These are phyloP conservation scores for Brassica carinata DNA, from an alignment of 345 rosid species.

Conservation along the genomic window DNA sequence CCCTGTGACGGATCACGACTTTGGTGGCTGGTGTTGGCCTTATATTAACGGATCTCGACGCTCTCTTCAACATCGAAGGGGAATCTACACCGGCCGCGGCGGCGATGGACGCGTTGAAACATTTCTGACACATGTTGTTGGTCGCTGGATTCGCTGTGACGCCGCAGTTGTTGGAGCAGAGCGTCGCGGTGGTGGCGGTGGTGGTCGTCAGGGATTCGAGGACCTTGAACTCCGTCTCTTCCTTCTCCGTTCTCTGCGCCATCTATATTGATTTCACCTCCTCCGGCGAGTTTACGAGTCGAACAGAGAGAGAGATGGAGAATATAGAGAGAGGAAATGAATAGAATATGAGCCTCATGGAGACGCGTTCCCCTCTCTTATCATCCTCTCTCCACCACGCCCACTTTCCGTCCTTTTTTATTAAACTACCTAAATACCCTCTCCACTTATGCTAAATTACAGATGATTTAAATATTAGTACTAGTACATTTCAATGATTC, in stretches of 20 bases:
- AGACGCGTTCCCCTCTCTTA: slow-evolving; percentile 64
- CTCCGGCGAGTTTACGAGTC: slow-evolving; percentile 11
- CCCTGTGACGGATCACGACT: slow-evolving; percentile 33
- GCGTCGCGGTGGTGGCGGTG: slow-evolving; percentile 17
- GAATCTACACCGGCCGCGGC: slow-evolving; percentile 29
- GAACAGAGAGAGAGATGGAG: neutral
- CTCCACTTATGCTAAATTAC: neutral
- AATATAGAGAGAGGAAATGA: neutral
- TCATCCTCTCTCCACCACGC: neutral
- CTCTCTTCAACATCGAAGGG: slow-evolving; percentile 47
- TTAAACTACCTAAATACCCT: neutral
- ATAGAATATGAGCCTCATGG: slow-evolving; percentile 79
- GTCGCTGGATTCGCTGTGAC: slow-evolving; percentile 86
- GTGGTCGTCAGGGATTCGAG: slow-evolving; percentile 56
- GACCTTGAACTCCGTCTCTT: slow-evolving; percentile 94
- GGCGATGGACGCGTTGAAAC: slow-evolving; percentile 70
- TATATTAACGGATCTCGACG: slow-evolving; percentile 57
- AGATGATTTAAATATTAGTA: neutral
- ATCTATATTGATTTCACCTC: slow-evolving; percentile 32
- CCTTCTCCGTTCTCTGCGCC: slow-evolving; percentile 91
- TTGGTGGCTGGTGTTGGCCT: slow-evolving; percentile 38
- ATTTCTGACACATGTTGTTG: slow-evolving; percentile 96
- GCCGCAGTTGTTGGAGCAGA: slow-evolving; percentile 83
- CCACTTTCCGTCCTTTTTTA: neutral
- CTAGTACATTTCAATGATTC: neutral